These are phyloP conservation scores for Bruguiera gymnorhiza DNA, from an alignment of 345 rosid genomes.

Conservation along the genomic window DNA sequence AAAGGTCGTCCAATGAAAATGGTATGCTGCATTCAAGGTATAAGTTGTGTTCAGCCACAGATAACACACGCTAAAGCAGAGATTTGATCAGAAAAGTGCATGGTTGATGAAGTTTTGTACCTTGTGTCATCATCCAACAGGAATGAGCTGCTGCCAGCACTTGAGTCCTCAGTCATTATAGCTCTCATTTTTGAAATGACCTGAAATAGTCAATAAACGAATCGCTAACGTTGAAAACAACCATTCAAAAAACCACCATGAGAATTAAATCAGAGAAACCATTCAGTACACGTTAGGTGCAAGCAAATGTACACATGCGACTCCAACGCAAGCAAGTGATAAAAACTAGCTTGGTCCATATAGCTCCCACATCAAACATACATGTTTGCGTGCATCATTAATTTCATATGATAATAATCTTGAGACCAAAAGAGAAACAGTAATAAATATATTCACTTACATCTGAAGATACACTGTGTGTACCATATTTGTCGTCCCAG, in stretches of 20 bases:
- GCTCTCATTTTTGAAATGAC: slow-evolving; percentile 82
- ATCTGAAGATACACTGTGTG: slow-evolving; percentile 85
- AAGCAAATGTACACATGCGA: too few species aligned
- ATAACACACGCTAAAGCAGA: background rate
- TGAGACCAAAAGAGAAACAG: background rate
- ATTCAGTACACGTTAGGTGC: too few species aligned
- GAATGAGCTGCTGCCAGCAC: slow-evolving; percentile 83
- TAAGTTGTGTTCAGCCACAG: background rate
- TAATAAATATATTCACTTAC: slow-evolving; percentile 37
- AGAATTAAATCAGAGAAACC: too few species aligned
- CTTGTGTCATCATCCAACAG: slow-evolving; percentile 91
- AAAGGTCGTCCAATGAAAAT: slow-evolving; percentile 85
- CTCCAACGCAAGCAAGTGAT: too few species aligned
- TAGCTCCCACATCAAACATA: too few species aligned
- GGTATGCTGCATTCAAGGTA: slow-evolving; percentile 63
- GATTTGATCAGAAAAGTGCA: background rate
- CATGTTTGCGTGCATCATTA: too few species aligned
- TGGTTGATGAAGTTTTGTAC: slow-evolving; percentile 25
- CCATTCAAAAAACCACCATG: too few species aligned
- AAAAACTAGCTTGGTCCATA: too few species aligned
- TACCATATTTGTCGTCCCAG: slow-evolving; percentile 96
- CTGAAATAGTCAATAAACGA: slow-evolving; percentile 22
- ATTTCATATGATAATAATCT: background rate
- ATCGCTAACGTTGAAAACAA: background rate
- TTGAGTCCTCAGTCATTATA: slow-evolving; percentile 88